Percentiles rank a stretch among this genome's conserved stretches.
These are phyloP conservation scores for Candida ipomoeae DNA, from an alignment of 805 yeast genomes.

Conservation along the genomic window DNA sequence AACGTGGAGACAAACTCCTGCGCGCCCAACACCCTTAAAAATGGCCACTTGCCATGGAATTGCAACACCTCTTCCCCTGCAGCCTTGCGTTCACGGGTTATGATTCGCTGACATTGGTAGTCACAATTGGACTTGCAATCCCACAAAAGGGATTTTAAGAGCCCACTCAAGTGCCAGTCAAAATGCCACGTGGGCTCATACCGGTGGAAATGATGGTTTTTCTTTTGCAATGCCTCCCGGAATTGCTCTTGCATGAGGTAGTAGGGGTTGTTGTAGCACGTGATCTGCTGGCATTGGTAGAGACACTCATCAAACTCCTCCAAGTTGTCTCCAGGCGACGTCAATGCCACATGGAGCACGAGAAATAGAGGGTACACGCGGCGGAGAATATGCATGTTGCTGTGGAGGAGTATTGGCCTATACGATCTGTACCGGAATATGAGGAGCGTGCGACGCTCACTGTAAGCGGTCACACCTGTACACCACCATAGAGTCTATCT, in stretches of 20 bases:
- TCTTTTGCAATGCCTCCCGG: constrained; percentile 14
- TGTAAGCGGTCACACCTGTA: background rate
- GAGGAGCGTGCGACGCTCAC: constrained; percentile 1
- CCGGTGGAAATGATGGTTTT: constrained; percentile 18
- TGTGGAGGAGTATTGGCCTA: background rate
- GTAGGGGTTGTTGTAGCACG: constrained; percentile 29
- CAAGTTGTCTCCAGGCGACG: constrained; percentile 60
- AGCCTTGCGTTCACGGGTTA: constrained; percentile 53
- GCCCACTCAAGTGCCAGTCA: constrained; percentile 37
- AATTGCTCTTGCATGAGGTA: constrained; percentile 24
- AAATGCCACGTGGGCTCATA: constrained; percentile 36
- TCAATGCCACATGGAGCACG: background rate
- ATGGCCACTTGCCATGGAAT: constrained; percentile 99
- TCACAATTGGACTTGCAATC: constrained; percentile 66
- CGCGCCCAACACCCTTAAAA: constrained; percentile 65
- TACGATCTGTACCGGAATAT: background rate
- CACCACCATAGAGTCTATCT: background rate
- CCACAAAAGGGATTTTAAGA: constrained; percentile 43
- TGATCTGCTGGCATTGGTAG: constrained; percentile 44
- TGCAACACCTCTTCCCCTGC: constrained; percentile 60
- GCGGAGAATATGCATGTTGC: constrained; percentile 3
- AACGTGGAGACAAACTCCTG: constrained; percentile 82
- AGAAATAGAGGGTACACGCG: background rate
- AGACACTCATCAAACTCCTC: constrained; percentile 54
- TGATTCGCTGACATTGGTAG: constrained; percentile 80